phyloP scores from a whole-genome alignment of 1,139 yeast genomes.

The Suhomyces ambrosiae region DNA sequence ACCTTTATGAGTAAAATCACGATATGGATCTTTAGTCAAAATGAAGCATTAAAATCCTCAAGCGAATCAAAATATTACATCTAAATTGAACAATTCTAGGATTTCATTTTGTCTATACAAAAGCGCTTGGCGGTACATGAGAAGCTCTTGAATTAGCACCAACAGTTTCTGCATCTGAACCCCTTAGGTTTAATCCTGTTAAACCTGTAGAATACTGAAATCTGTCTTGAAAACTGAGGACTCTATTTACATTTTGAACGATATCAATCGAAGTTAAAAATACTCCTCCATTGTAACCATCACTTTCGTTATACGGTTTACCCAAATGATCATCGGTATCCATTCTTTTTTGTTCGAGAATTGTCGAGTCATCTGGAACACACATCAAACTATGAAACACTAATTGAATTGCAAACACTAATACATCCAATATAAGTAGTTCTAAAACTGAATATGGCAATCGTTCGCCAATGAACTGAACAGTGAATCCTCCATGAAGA shows the following conservation, averaged over 20 bases:
- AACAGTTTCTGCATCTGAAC: not conserved
- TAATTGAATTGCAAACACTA: conserved; percentile 32
- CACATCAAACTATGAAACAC: conserved; percentile 37
- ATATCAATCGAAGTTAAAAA: conserved; percentile 33
- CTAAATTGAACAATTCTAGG: too few species aligned
- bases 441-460: conserved; percentile 30
- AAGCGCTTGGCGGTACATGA: conserved; percentile 10
- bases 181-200: not conserved
- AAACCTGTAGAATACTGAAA: conserved; percentile 11
- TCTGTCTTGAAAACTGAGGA: conserved; percentile 24
- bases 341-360: conserved; percentile 22
- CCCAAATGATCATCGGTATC: conserved; percentile 12
- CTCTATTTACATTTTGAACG: conserved; percentile 17
- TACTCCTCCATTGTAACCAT: conserved; percentile 48
- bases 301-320: conserved; percentile 26
- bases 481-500: conserved; percentile 39
- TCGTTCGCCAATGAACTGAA: conserved; percentile 48
- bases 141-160: not conserved
- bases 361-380: conserved; percentile 33
- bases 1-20: too few species aligned
- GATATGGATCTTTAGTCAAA: too few species aligned
- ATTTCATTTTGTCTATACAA: conserved; percentile 12
- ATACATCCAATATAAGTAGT: conserved; percentile 31
- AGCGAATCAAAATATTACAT: too few species aligned
- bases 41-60: too few species aligned